Evolutionary conservation across 495 filamentous ascomycete species (phyloP).

Genomic region (Diplogelasinospora grovesii): DNA sequence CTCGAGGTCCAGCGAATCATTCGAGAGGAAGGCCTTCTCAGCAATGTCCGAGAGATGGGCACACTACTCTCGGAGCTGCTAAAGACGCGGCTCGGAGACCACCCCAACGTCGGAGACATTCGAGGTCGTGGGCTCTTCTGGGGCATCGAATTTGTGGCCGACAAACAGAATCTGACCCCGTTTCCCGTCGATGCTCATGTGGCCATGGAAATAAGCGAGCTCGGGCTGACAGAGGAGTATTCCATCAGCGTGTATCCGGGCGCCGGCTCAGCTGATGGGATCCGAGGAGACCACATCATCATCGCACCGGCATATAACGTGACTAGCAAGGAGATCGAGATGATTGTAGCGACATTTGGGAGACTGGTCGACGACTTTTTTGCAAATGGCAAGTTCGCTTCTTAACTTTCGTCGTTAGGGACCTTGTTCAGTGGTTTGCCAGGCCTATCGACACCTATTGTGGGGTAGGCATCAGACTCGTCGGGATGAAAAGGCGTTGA

Average conservation of each 20-base stretch:
- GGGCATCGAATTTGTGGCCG: slow-evolving; percentile 52
- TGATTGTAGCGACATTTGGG: slow-evolving; percentile 40
- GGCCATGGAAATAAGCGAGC: slow-evolving; percentile 46
- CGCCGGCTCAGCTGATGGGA: slow-evolving; percentile 59
- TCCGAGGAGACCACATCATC: slow-evolving; percentile 66
- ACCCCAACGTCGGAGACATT: slow-evolving; percentile 58
- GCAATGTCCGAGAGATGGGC: slow-evolving; percentile 48
- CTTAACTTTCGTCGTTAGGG: too few species aligned
- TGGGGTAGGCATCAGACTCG: too few species aligned
- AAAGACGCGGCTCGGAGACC: slow-evolving; percentile 32
- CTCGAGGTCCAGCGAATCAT: slow-evolving; percentile 56
- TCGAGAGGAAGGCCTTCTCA: slow-evolving; percentile 45
- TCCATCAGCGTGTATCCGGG: slow-evolving; percentile 66
- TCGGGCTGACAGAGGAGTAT: slow-evolving; percentile 43
- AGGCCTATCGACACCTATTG: too few species aligned
- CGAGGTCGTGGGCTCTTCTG: slow-evolving; percentile 59
- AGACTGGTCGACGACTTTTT: slow-evolving; percentile 32
- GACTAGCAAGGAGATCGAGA: slow-evolving; percentile 53
- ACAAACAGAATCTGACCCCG: slow-evolving; percentile 40
- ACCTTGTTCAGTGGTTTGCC: too few species aligned
- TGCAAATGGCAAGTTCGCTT: too few species aligned
- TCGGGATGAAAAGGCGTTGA: too few species aligned
- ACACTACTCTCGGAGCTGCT: slow-evolving; percentile 41
- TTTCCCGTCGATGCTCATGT: slow-evolving; percentile 40
- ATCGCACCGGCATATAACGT: slow-evolving; percentile 71